Evolutionary conservation across 768 basidiomycete genomes (phyloP).

Genomic region (Omphalotus guepiniiformis): DNA sequence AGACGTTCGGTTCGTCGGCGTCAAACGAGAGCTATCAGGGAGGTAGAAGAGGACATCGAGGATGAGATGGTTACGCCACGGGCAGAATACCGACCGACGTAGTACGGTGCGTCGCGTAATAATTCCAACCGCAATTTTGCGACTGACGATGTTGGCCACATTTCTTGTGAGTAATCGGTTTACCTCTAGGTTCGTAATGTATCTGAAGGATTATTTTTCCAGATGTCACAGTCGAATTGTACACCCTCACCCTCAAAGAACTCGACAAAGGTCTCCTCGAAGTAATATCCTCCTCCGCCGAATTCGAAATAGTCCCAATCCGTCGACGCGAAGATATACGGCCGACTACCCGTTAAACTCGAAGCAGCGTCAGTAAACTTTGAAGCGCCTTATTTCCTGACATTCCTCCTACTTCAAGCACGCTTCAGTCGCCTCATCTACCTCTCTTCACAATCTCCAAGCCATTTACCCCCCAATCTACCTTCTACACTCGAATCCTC

Average conservation of each 20-base stretch:
- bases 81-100: no score
- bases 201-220: constrained; percentile 16
- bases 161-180: constrained; percentile 69
- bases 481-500: no score
- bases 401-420: constrained; percentile 92
- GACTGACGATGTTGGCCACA: no score
- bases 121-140: no score
- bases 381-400: constrained; percentile 96
- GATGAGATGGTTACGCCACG: no score
- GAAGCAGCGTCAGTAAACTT: constrained; percentile 64
- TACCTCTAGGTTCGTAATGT: neutral
- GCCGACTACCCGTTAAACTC: constrained; percentile 95
- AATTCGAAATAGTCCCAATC: constrained; percentile 94
- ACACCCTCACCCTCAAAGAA: constrained; percentile 91
- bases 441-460: no score
- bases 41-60: no score
- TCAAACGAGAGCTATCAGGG: no score
- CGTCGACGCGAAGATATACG: constrained; percentile 97
- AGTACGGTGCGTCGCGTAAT: no score
- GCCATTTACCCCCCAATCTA: no score
- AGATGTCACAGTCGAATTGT: constrained; percentile 97
- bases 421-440: constrained; percentile 97
- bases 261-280: constrained; percentile 96
- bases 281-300: constrained; percentile 94
- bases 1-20: no score